Conservation (phyloP, 2,329 filamentous ascomycete species). For the Botryotinia narcissicola region DNA sequence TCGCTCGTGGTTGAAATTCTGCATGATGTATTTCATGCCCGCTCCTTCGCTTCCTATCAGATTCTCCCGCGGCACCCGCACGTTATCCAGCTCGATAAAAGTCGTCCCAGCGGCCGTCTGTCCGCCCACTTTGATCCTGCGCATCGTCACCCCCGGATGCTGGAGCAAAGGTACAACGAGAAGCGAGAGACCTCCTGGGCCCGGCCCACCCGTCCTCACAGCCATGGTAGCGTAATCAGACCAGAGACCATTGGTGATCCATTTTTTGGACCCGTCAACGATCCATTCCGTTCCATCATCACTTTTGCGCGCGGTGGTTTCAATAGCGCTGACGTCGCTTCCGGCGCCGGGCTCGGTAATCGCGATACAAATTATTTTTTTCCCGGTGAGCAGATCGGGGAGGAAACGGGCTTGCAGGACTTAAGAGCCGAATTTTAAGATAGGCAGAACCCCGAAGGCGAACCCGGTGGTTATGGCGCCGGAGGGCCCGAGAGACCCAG, state of each 20-base stretch:
- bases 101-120: not conserved
- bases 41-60: not conserved
- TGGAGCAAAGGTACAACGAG: not conserved
- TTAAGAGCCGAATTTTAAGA: not conserved
- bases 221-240: slow-evolving; percentile 65
- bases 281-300: slow-evolving; percentile 59
- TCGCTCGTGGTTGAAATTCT: not conserved
- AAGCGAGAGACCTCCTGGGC: slow-evolving; percentile 36
- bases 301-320: not conserved
- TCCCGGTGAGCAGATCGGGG: not conserved
- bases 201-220: slow-evolving; percentile 62
- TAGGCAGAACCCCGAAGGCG: not conserved
- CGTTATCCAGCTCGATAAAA: not conserved
- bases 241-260: slow-evolving; percentile 72
- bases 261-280: slow-evolving; percentile 73
- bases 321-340: not conserved
- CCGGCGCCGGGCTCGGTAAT: not conserved
- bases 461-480: not conserved
- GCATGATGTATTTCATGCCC: not conserved
- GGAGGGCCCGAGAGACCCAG: slow-evolving; percentile 59
- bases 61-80: not conserved
- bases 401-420: not conserved
- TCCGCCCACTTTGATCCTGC: not conserved
- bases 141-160: not conserved
- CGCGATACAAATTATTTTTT: not conserved